Conservation (phyloP, 1,139 yeast species). For the Barnettozyma hawaiiensis region DNA sequence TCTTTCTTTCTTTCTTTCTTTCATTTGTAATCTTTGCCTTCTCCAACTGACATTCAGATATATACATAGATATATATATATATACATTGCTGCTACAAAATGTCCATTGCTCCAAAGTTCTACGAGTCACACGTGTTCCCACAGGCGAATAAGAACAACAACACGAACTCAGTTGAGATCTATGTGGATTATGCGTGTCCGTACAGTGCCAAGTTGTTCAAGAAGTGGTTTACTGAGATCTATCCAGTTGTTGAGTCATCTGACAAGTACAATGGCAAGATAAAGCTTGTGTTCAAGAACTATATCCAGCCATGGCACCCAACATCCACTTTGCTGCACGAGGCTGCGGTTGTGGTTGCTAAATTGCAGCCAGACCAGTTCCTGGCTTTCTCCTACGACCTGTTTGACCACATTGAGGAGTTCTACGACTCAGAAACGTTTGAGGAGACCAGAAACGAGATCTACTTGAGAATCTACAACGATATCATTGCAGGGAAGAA, state of each 20-base stretch:
- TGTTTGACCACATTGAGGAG: constrained; percentile 46
- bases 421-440: constrained; percentile 62
- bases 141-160: constrained; percentile 6
- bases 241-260: constrained; percentile 49
- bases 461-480: constrained; percentile 39
- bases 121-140: constrained; percentile 21
- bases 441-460: constrained; percentile 49
- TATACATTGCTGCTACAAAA: too few species aligned
- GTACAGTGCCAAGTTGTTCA: constrained; percentile 59
- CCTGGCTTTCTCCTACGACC: constrained; percentile 54
- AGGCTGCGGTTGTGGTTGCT: constrained; percentile 67
- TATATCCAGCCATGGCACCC: constrained; percentile 90
- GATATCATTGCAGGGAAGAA: constrained; percentile 27
- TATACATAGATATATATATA: too few species aligned
- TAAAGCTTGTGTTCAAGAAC: constrained; percentile 56
- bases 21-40: neutral
- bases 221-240: constrained; percentile 46
- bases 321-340: constrained; percentile 59
- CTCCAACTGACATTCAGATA: neutral
- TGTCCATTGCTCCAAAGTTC: constrained; percentile 25
- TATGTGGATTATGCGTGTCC: constrained; percentile 81
- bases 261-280: constrained; percentile 43
- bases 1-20: too few species aligned
- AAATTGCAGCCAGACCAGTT: constrained; percentile 51
- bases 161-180: constrained; percentile 37